phyloP scores from a whole-genome alignment of 441 rosid genomes.

The Populus hybrid region DNA sequence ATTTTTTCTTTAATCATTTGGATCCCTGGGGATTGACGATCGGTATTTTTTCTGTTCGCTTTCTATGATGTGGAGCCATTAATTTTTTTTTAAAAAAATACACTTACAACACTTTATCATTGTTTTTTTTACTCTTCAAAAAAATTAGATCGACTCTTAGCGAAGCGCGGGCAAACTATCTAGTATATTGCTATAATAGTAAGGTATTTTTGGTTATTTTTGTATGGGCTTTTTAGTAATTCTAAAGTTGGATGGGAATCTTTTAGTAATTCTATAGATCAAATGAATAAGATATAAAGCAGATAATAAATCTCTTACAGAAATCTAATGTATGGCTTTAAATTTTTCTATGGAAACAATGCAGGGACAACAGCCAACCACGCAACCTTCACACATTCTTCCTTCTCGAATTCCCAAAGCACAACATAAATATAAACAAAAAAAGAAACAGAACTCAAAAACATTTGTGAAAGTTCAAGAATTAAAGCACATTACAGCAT shows the following conservation, averaged over 20 bases:
- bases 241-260: not conserved
- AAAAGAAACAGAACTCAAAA: not conserved
- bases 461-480: not conserved
- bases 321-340: constrained; percentile 29
- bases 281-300: not conserved
- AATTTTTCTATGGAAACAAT: constrained; percentile 6
- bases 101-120: too few species aligned
- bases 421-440: not conserved
- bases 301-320: constrained; percentile 1
- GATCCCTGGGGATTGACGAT: fast-evolving
- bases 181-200: too few species aligned
- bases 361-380: constrained; percentile 8
- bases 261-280: not conserved
- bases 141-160: too few species aligned
- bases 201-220: too few species aligned
- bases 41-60: too few species aligned
- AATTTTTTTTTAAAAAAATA: too few species aligned
- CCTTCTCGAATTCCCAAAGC: not conserved
- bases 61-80: too few species aligned
- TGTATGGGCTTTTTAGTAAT: not conserved
- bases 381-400: not conserved
- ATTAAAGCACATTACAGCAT: constrained; percentile 2
- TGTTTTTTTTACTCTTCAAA: too few species aligned
- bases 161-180: too few species aligned
- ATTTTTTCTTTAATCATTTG: too few species aligned